Percentiles rank a stretch among this genome's conserved stretches.
These are phyloP conservation scores for Dentipellis sp. DNA, from an alignment of 768 basidiomycete genomes.

Conservation along the genomic window DNA sequence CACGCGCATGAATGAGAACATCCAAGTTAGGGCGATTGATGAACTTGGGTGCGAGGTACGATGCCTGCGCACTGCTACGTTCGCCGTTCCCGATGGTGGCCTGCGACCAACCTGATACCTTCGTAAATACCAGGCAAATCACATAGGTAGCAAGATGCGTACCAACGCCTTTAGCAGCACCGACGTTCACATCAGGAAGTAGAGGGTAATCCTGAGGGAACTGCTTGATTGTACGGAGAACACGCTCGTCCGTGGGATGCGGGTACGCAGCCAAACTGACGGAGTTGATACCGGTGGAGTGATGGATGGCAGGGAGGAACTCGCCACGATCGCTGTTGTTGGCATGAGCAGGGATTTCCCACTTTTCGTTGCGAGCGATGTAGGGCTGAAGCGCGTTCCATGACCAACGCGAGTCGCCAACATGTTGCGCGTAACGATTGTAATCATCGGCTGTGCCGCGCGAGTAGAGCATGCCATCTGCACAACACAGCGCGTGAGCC, in stretches of 20 bases:
- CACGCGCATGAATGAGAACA: not conserved
- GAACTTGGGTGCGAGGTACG: constrained; percentile 1
- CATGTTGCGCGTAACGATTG: constrained; percentile 16
- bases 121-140: not conserved
- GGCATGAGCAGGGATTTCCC: constrained; percentile 26
- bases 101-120: not conserved
- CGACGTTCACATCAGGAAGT: constrained; percentile 34
- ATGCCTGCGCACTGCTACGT: constrained; percentile 1
- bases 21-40: constrained; percentile 2
- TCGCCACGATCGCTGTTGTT: constrained; percentile 27
- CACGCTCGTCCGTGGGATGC: constrained; percentile 19
- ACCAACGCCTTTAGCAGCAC: constrained; percentile 33
- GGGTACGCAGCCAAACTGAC: constrained; percentile 1
- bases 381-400: not conserved
- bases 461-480: constrained; percentile 20
- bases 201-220: constrained; percentile 28
- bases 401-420: constrained; percentile 20
- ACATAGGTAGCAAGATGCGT: constrained; percentile 1
- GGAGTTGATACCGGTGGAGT: constrained; percentile 25
- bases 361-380: constrained; percentile 26
- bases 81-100: constrained; percentile 1
- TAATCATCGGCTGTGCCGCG: constrained; percentile 20
- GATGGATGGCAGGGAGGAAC: constrained; percentile 30
- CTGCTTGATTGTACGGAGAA: constrained; percentile 28
- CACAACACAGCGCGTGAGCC: not conserved